A percentile compares a stretch with the other conserved stretches of the same genome.
Evolutionary conservation across 148 eudicot species (phyloP).

Genomic region (Vaccinium darrowii): DNA sequence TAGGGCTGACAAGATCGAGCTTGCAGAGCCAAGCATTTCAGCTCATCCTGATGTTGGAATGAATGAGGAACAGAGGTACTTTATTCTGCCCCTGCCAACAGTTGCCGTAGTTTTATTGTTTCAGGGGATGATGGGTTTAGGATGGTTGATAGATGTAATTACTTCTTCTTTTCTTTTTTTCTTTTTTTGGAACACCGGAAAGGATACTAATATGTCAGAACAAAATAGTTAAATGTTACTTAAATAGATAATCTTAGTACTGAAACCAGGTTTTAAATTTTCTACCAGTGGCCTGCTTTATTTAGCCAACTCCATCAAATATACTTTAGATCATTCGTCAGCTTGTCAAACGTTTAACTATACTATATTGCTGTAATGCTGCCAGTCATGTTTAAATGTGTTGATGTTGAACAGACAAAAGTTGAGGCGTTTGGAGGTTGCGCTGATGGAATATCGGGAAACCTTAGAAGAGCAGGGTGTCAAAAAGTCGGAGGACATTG

Average conservation of each 20-base stretch:
- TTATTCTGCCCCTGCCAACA: background rate
- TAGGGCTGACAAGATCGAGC: slow-evolving; percentile 51
- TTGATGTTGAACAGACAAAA: slow-evolving; percentile 58
- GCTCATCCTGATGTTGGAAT: slow-evolving; percentile 59
- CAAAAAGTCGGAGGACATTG: slow-evolving; percentile 72
- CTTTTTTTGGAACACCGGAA: background rate
- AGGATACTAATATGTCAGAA: background rate
- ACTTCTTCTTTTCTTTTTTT: too few relatives aligned
- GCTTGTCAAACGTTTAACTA: background rate
- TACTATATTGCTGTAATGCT: background rate
- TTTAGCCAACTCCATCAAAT: background rate
- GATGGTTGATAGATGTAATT: background rate
- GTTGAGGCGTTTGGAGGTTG: slow-evolving; percentile 86
- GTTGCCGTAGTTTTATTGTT: background rate
- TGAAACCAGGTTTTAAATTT: background rate
- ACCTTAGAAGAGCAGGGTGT: slow-evolving; percentile 77
- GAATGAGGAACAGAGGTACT: slow-evolving; percentile 80
- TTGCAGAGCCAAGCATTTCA: slow-evolving; percentile 49
- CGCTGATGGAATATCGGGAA: slow-evolving; percentile 91
- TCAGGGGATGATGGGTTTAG: slow-evolving; percentile 3
- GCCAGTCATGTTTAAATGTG: background rate
- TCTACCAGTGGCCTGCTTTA: background rate
- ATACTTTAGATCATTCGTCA: background rate
- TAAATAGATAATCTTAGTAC: background rate
- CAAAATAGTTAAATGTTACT: background rate